A percentile compares a stretch with the other conserved stretches of the same genome.
phyloP scores from a whole-genome alignment of 768 basidiomycete genomes.

The Cyclocybe cylindracea region DNA sequence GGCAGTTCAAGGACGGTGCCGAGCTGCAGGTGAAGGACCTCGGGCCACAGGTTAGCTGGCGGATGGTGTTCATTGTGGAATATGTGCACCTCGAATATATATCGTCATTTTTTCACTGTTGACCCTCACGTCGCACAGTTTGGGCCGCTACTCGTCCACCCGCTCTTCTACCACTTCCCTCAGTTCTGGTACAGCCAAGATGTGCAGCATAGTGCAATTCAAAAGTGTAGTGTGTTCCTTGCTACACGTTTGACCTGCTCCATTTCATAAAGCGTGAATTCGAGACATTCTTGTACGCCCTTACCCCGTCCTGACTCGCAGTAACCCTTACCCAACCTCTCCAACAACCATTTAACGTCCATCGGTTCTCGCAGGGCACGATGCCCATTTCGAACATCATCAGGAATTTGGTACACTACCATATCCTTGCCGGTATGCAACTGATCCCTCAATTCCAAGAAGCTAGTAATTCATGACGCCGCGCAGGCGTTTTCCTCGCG shows the following conservation, averaged over 20 bases:
- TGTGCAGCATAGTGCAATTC: constrained; percentile 75
- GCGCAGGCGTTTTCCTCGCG: constrained; percentile 71
- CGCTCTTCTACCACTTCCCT: constrained; percentile 76
- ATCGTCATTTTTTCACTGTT: not conserved
- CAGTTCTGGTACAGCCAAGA: constrained; percentile 66
- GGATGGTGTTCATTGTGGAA: constrained; percentile 89
- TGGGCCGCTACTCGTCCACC: constrained; percentile 90
- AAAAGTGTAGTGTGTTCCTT: constrained; percentile 60
- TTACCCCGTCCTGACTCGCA: not conserved
- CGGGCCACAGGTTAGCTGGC: constrained; percentile 88
- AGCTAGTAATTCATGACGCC: constrained; percentile 1
- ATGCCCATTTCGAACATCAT: constrained; percentile 88
- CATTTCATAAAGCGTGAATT: constrained; percentile 93
- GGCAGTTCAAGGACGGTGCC: constrained; percentile 51
- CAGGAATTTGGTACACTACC: constrained; percentile 92
- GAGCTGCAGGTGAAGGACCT: constrained; percentile 85
- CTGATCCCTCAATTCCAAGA: not conserved
- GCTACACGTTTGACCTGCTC: constrained; percentile 69
- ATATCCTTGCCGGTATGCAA: constrained; percentile 63
- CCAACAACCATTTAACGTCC: constrained; percentile 53
- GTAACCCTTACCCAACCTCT: constrained; percentile 1
- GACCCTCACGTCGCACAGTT: constrained; percentile 42
- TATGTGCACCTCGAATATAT: constrained; percentile 61
- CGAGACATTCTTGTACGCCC: constrained; percentile 85
- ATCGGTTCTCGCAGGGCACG: constrained; percentile 93